These are phyloP conservation scores for Exsudoporus frostii DNA, from an alignment of 768 basidiomycete species.

Conservation along the genomic window DNA sequence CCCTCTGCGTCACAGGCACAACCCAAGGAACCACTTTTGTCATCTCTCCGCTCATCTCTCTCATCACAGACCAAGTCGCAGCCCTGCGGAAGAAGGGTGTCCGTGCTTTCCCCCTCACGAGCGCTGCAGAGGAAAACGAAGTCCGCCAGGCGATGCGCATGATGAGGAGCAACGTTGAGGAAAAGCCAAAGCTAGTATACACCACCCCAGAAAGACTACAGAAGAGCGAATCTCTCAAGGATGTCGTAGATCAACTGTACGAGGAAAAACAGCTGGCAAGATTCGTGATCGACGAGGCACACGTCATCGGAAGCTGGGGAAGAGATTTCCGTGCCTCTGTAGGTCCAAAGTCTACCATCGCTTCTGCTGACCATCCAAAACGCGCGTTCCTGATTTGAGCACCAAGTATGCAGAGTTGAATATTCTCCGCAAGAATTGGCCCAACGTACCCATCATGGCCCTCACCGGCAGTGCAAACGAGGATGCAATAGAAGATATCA, in stretches of 20 bases:
- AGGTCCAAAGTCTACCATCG: slow-evolving; percentile 27
- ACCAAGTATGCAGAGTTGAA: slow-evolving; percentile 66
- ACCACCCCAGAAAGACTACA: slow-evolving; percentile 89
- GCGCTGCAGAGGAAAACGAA: slow-evolving; percentile 42
- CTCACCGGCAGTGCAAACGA: slow-evolving; percentile 92
- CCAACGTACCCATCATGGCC: slow-evolving; percentile 88
- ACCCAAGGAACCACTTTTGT: slow-evolving; percentile 86
- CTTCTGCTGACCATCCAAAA: neutral
- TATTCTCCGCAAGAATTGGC: slow-evolving; percentile 68
- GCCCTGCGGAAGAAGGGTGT: slow-evolving; percentile 62
- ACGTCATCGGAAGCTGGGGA: slow-evolving; percentile 94
- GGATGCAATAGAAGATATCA: slow-evolving; percentile 76
- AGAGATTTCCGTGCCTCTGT: slow-evolving; percentile 88
- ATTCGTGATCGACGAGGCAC: slow-evolving; percentile 96
- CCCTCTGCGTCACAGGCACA: slow-evolving; percentile 67
- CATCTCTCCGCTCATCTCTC: slow-evolving; percentile 80
- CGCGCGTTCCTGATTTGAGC: slow-evolving; percentile 9
- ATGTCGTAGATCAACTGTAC: slow-evolving; percentile 58
- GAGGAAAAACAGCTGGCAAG: slow-evolving; percentile 60
- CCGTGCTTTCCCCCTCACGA: slow-evolving; percentile 67
- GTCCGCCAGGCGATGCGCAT: slow-evolving; percentile 42
- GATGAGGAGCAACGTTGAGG: slow-evolving; percentile 36
- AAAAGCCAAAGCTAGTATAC: slow-evolving; percentile 71
- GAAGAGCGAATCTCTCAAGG: slow-evolving; percentile 53
- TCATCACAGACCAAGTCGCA: slow-evolving; percentile 88